These are phyloP conservation scores for Colletotrichum lindemuthianum DNA, from an alignment of 2,329 filamentous ascomycete genomes.

Conservation along the genomic window DNA sequence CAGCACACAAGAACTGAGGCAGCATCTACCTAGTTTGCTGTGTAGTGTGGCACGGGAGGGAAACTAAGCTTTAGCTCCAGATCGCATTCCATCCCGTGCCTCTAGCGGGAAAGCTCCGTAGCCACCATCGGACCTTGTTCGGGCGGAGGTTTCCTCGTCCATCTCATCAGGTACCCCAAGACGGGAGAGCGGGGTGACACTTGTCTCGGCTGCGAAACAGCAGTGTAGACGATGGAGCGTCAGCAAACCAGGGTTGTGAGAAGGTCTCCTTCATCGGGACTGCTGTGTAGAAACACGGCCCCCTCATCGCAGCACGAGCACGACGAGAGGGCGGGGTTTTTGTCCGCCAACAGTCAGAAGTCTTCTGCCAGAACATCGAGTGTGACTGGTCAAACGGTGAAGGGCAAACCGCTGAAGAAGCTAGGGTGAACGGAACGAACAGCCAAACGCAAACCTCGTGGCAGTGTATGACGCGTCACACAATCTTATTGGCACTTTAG, in stretches of 20 bases:
- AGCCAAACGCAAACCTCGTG: conserved; percentile 19
- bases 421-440: neutral
- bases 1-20: neutral
- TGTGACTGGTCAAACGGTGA: neutral
- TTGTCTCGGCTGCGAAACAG: too few relatives aligned
- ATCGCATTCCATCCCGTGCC: neutral
- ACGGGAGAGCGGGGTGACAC: too few relatives aligned
- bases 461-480: neutral
- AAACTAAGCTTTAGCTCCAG: too few relatives aligned
- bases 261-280: too few relatives aligned
- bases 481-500: neutral
- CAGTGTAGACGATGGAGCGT: too few relatives aligned
- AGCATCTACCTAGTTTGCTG: too few relatives aligned
- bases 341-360: too few relatives aligned
- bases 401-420: neutral
- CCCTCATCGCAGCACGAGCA: too few relatives aligned
- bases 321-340: too few relatives aligned
- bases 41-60: neutral
- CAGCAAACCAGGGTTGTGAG: too few relatives aligned
- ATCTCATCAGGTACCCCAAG: too few relatives aligned
- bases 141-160: neutral
- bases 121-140: neutral
- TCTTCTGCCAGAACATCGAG: neutral
- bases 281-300: too few relatives aligned
- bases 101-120: conserved; percentile 2